Evolutionary conservation across 2,329 filamentous ascomycete species (phyloP), one percentile per base, ranked within the genome.

Genomic region (Trichoderma hamatum): DNA sequence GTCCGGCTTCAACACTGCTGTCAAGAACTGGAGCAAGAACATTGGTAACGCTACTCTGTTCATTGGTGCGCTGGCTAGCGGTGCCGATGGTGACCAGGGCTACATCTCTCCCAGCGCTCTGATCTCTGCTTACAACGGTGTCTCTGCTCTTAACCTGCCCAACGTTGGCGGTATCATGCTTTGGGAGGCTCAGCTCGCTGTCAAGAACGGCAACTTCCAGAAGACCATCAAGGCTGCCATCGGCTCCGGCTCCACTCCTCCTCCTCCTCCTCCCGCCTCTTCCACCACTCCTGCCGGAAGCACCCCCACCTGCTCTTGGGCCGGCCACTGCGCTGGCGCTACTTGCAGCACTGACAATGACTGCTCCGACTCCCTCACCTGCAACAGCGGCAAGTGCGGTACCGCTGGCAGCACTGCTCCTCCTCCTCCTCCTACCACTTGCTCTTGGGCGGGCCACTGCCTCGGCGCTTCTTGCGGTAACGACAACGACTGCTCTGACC

Each of bases 161-260:
- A 89, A 84, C 76, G 90, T 90, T 72, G 88, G 88, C 6, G 89
- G 89, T 30, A 83, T 89, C 16, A 90, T 90, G 88, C 81, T 90
- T 76, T 91, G 88, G 89, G 89, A 91, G 76, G 84, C 81, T 28
- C 87, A 89, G 78, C 81, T 85, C 3, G 86, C 84, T 70, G 78
- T 78, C 11, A 89, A 89, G 76, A 51, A 75, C 4, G 86, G 85
- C 1, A 88, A 87, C 73, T 78, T 54, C 51, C 67, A 73, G 66
- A 64, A 56, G 58, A 14, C 28, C 32, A 24, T 70, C 36, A 69
- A 69, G 69, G 60, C 66, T 60, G 69, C 49, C 16, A 59, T 70
- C 51, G 19, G 51, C n/a, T 3, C 6, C 26, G 62, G 66, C 39
- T 30, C 2, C 24, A 56, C 30, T 16, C 19, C 39, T 49, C 54